A percentile compares a stretch with the other conserved stretches of the same genome.
These are phyloP conservation scores for Fusarium nodosum DNA, from an alignment of 2,329 filamentous ascomycete species.

Conservation along the genomic window DNA sequence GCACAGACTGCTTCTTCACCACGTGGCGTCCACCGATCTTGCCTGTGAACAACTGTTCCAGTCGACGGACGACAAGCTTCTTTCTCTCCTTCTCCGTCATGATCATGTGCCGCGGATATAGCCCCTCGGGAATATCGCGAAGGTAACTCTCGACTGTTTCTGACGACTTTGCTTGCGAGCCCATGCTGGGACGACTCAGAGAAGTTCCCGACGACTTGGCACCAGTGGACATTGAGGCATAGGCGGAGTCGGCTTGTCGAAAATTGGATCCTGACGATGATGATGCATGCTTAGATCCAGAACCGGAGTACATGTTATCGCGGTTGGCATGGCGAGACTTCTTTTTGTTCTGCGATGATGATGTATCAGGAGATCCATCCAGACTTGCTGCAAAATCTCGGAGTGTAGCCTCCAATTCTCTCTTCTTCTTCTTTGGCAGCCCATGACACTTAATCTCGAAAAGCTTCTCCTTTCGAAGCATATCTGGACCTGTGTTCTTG, in stretches of 20 bases:
- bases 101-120: slow-evolving; percentile 71
- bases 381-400: slow-evolving; percentile 77
- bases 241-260: slow-evolving; percentile 71
- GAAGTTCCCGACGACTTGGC: slow-evolving; percentile 61
- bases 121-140: slow-evolving; percentile 77
- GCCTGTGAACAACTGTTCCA: slow-evolving; percentile 87
- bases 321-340: slow-evolving; percentile 59
- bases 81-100: slow-evolving; percentile 82
- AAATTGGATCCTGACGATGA: slow-evolving; percentile 67
- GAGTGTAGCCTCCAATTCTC: slow-evolving; percentile 80
- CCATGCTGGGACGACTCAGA: slow-evolving; percentile 55
- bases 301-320: slow-evolving; percentile 57
- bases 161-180: slow-evolving; percentile 57
- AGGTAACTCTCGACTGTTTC: slow-evolving; percentile 77
- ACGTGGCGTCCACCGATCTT: slow-evolving; percentile 64
- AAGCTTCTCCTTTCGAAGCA: slow-evolving; percentile 79
- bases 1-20: slow-evolving; percentile 43
- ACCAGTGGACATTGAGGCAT: slow-evolving; percentile 75
- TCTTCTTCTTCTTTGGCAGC: slow-evolving; percentile 77
- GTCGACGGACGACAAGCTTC: slow-evolving; percentile 78
- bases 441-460: slow-evolving; percentile 88
- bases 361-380: slow-evolving; percentile 62
- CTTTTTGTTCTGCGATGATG: slow-evolving; percentile 58
- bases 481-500: slow-evolving; percentile 74
- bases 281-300: slow-evolving; percentile 65